Evolutionary conservation across 371 early-diverging fungal species (phyloP).

Genomic region (Coemansia sp.): DNA sequence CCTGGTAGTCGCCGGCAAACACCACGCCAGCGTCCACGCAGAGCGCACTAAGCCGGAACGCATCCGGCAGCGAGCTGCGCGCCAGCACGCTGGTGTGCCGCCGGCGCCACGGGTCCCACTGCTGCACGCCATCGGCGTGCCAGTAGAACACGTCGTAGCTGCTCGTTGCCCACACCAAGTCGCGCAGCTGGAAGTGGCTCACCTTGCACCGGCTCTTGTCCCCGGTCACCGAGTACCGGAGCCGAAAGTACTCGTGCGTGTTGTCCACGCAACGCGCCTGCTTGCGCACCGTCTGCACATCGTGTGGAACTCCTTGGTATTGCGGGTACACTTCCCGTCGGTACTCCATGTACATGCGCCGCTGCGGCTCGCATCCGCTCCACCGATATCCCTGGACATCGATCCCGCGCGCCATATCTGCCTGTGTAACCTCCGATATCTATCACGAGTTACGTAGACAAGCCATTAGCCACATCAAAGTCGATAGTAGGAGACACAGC

Average conservation of each 20-base stretch:
- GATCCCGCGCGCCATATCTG: slow-evolving; percentile 28
- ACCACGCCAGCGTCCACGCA: slow-evolving; percentile 53
- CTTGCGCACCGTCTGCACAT: slow-evolving; percentile 25
- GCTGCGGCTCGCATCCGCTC: slow-evolving; percentile 30
- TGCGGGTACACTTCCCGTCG: slow-evolving; percentile 37
- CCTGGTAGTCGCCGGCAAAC: slow-evolving; percentile 58
- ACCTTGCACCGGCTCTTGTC: slow-evolving; percentile 44
- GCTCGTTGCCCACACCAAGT: slow-evolving; percentile 70
- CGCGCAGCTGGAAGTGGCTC: slow-evolving; percentile 75
- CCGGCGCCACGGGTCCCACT: slow-evolving; percentile 66
- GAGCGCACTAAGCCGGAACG: slow-evolving; percentile 61
- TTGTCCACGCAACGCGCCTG: slow-evolving; percentile 17
- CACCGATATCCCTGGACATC: slow-evolving; percentile 45
- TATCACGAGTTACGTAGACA: neutral
- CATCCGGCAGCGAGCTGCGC: slow-evolving; percentile 48
- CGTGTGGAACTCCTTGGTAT: slow-evolving; percentile 31
- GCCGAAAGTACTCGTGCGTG: slow-evolving; percentile 41
- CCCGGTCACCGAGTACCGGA: slow-evolving; percentile 49
- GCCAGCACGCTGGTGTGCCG: slow-evolving; percentile 55
- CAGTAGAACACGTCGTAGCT: slow-evolving; percentile 63
- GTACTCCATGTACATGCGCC: slow-evolving; percentile 35
- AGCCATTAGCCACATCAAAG: no score
- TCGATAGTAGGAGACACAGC: no score
- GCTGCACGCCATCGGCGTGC: slow-evolving; percentile 58
- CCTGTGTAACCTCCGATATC: slow-evolving; percentile 19